phyloP scores from a whole-genome alignment of 225 moss, liverwort and hornwort genomes.

The Asterella californica region DNA sequence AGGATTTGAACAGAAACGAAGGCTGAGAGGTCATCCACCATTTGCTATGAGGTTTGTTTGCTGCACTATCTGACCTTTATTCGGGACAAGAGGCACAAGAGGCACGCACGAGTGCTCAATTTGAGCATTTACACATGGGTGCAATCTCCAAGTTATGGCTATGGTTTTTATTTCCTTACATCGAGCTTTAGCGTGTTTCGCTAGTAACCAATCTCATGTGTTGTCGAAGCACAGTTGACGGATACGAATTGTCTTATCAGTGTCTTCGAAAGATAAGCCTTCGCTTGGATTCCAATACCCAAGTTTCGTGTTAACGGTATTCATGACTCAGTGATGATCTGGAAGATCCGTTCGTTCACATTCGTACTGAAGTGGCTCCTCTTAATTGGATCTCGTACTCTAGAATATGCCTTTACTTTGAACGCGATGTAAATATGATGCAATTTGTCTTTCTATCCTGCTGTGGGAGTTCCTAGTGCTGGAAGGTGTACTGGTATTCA shows the following conservation, averaged over 20 bases:
- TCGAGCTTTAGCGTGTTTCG: conserved; percentile 7
- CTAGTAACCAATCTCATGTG: neutral
- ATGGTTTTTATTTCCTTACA: conserved; percentile 7
- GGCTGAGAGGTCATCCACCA: conserved; percentile 26
- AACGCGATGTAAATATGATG: neutral
- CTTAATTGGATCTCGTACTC: neutral
- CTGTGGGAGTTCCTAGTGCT: neutral
- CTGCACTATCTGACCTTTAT: conserved; percentile 9
- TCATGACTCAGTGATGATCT: neutral
- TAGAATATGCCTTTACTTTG: neutral
- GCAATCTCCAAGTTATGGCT: neutral
- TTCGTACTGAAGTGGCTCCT: conserved; percentile 8
- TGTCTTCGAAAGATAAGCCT: neutral
- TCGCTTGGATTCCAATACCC: conserved; percentile 1
- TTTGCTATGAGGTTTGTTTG: conserved; percentile 38
- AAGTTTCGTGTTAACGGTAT: conserved; percentile 6
- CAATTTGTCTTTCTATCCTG: neutral
- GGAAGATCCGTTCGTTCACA: conserved; percentile 2
- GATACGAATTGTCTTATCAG: neutral
- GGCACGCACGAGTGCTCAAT: neutral
- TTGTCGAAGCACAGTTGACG: conserved; percentile 3
- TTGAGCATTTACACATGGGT: neutral
- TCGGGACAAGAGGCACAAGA: neutral
- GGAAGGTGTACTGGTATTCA: conserved; percentile 1
- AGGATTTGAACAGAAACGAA: conserved; percentile 12